Base-by-base conservation (phyloP, 805 yeast species). In the Kuraishia cidri region DNA sequence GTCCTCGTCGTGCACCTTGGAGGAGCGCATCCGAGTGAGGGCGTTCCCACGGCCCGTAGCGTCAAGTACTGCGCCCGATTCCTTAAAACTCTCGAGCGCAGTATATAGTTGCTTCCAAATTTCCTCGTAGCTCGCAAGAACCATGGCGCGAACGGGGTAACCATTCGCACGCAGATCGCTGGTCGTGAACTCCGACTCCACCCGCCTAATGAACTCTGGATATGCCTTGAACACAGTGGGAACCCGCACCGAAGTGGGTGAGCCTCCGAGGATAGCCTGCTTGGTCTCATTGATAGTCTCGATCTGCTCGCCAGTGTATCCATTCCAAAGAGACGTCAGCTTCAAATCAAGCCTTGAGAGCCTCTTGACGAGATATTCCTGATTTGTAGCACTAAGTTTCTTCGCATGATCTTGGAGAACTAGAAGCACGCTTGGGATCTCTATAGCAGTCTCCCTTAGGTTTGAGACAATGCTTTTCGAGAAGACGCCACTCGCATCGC, bases 341-440 rank as follows among this genome's bases (percentile, higher is more conserved):
- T 69, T 71, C 19, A 73, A 74, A n/a, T 61, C 55, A 4, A 76
- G 41, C 38, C 71, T 72, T 21, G 60, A 62, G 39, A 79, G 59
- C 33, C 67, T 60, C 25, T 66, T 62, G 37, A 70, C 58, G 14
- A 69, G 56, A 43, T 68, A 84, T 40, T 83, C 95, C 46, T 79
- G 87, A 48, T 73, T 71, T 2, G 79, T 61, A 6, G 70, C 56
- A 7, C 66, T 66, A 13, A 63, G 47, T 8, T 44, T 47, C 16
- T 43, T 44, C 5, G 54, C 43, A n/a, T 58, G 51, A 17, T 54
- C 43, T 37, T 75, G 78, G 7, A 74, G 42, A 24, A 62, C 49
- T 2, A 63, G 43, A 29, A 68, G 39, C 2, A 72, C 42, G 3
- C 61, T 54, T 1, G 78, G 73, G 11, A 59, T 52, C 21, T 64